A percentile compares a stretch with the other conserved stretches of the same genome.
phyloP scores from a whole-genome alignment of 1,284 basidiomycete species.

The Mycosarcoma mackinlayi region DNA sequence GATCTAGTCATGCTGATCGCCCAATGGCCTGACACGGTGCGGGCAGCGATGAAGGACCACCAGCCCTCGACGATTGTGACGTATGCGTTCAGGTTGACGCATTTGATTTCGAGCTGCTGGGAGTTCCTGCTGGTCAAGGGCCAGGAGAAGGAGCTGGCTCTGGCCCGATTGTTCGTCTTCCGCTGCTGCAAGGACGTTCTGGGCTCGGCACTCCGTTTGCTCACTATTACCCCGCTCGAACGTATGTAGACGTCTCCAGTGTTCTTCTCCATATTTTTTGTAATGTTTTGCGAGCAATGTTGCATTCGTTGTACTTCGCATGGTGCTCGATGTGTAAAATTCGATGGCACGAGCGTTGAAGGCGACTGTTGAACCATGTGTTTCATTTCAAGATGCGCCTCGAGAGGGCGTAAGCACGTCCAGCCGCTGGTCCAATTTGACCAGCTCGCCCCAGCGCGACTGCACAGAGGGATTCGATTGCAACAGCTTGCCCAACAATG shows the following conservation, averaged over 20 bases:
- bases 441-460: constrained; percentile 16
- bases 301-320: no score
- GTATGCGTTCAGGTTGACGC: constrained; percentile 79
- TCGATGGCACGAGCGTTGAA: no score
- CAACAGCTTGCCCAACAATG: constrained; percentile 8
- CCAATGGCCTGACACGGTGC: constrained; percentile 89
- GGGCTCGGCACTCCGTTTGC: constrained; percentile 83
- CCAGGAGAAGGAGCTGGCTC: constrained; percentile 77
- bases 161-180: constrained; percentile 91
- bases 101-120: constrained; percentile 88
- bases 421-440: constrained; percentile 18
- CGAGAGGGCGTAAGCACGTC: not conserved
- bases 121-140: constrained; percentile 85
- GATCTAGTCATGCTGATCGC: constrained; percentile 89
- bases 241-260: constrained; percentile 77
- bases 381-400: not conserved
- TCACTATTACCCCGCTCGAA: constrained; percentile 83
- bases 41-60: constrained; percentile 82
- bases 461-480: constrained; percentile 1
- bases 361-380: no score
- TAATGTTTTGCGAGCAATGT: no score
- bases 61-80: constrained; percentile 91
- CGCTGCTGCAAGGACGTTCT: constrained; percentile 88
- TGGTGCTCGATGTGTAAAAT: not conserved
- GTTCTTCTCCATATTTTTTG: no score